Evolutionary conservation across 108 stramenopile species (phyloP).

Genomic region (Skeletonema potamos): DNA sequence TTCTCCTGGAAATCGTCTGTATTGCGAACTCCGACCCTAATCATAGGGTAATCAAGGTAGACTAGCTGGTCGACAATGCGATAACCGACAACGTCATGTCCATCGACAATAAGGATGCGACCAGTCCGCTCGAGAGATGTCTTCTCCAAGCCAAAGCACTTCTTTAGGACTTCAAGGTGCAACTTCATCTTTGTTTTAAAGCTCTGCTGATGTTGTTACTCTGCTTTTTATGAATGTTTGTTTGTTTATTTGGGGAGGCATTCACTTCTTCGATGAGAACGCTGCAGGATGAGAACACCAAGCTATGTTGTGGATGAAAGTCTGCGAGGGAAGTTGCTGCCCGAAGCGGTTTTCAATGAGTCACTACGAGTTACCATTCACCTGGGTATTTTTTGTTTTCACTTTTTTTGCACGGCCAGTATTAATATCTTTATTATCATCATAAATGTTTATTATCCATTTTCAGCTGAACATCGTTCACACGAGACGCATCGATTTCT

Average conservation of each 20-base stretch:
- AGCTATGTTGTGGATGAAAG: too few relatives aligned
- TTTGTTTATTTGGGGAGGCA: too few relatives aligned
- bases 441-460: background rate
- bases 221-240: background rate
- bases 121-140: constrained; percentile 1
- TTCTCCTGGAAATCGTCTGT: constrained; percentile 2
- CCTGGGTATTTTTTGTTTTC: too few relatives aligned
- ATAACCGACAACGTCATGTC: constrained; percentile 34
- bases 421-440: background rate
- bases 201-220: background rate
- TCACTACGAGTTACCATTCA: too few relatives aligned
- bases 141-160: background rate
- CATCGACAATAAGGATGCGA: constrained; percentile 37
- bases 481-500: background rate
- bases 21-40: constrained; percentile 33
- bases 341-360: too few relatives aligned
- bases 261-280: too few relatives aligned
- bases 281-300: too few relatives aligned
- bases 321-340: too few relatives aligned
- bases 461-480: background rate
- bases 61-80: constrained; percentile 34
- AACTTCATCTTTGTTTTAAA: background rate
- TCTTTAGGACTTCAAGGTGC: background rate
- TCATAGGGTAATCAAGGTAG: constrained; percentile 22
- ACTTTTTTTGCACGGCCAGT: background rate